phyloP scores from a whole-genome alignment of 164 flowering plant species.

The Vitis amurensis region DNA sequence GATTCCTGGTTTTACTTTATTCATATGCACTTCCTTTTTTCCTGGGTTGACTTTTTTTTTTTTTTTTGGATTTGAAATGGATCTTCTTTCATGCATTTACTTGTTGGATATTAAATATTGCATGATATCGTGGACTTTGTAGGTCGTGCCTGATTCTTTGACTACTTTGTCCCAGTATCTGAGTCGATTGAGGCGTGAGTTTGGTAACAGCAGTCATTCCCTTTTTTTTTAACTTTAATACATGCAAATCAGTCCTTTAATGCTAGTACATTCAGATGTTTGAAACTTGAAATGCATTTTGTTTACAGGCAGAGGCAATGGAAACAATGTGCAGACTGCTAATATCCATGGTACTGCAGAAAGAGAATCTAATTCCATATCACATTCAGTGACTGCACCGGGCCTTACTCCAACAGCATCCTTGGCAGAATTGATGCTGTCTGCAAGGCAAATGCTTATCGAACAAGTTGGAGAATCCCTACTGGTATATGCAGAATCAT shows the following conservation, averaged over 20 bases:
- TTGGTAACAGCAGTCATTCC: constrained; percentile 48
- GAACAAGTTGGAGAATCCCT: constrained; percentile 62
- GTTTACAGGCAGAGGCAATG: constrained; percentile 37
- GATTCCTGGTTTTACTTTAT: background rate
- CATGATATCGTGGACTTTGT: constrained; percentile 8
- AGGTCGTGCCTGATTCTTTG: constrained; percentile 91
- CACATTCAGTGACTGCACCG: constrained; percentile 25
- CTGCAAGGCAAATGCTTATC: constrained; percentile 57
- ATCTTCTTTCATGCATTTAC: background rate
- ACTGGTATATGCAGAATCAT: constrained; percentile 41
- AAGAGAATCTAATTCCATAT: constrained; percentile 23
- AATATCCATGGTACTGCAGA: constrained; percentile 23
- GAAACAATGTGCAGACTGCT: constrained; percentile 30
- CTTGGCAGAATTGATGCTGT: constrained; percentile 68
- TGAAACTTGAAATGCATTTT: constrained; percentile 1
- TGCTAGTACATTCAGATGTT: constrained; percentile 16
- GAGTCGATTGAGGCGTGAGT: constrained; percentile 58
- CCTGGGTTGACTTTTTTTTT: background rate
- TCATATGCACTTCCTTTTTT: background rate
- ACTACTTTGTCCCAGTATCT: constrained; percentile 72
- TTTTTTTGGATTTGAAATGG: background rate
- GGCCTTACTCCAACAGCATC: constrained; percentile 71
- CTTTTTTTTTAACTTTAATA: background rate
- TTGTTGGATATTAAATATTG: background rate
- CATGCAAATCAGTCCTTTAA: background rate